Evolutionary conservation across 345 rosid genomes (phyloP).

Genomic region (Trapa bicornis): DNA sequence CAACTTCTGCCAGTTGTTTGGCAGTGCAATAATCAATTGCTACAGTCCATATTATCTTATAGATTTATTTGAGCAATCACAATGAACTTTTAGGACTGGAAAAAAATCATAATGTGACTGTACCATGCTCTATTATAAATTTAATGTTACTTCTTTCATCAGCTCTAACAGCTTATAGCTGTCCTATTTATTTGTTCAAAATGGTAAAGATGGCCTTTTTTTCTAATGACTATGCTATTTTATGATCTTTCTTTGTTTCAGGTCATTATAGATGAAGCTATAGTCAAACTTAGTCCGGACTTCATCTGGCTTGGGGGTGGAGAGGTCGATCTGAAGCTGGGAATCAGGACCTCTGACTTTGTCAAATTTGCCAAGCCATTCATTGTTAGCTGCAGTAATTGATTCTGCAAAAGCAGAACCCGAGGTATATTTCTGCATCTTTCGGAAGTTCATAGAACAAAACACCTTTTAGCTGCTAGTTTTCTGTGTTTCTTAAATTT

Average conservation of each 20-base stretch:
- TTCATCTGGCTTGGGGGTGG: conserved; percentile 97
- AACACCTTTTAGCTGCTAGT: not conserved
- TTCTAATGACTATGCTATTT: not conserved
- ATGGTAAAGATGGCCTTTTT: not conserved
- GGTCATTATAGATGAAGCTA: conserved; percentile 93
- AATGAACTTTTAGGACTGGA: not conserved
- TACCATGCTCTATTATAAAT: not conserved
- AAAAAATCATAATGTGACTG: not conserved
- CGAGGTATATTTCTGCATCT: not conserved
- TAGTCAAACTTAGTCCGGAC: conserved; percentile 55
- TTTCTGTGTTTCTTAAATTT: not conserved
- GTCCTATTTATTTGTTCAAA: not conserved
- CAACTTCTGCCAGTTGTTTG: conserved; percentile 23
- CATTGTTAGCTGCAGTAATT: conserved; percentile 49
- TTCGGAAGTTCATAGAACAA: not conserved
- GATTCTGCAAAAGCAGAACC: not conserved
- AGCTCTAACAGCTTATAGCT: not conserved
- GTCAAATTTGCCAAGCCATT: conserved; percentile 60
- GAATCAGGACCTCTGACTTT: conserved; percentile 60
- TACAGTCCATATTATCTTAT: not conserved
- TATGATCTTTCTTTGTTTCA: conserved; percentile 21
- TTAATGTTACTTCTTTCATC: not conserved
- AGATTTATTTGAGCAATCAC: not conserved
- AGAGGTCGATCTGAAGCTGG: conserved; percentile 81
- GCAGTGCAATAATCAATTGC: conserved; percentile 19